A percentile compares a stretch with the other conserved stretches of the same genome.
phyloP scores from a whole-genome alignment of 352 stramenopile genomes.

The Globisporangium uncinulatum region DNA sequence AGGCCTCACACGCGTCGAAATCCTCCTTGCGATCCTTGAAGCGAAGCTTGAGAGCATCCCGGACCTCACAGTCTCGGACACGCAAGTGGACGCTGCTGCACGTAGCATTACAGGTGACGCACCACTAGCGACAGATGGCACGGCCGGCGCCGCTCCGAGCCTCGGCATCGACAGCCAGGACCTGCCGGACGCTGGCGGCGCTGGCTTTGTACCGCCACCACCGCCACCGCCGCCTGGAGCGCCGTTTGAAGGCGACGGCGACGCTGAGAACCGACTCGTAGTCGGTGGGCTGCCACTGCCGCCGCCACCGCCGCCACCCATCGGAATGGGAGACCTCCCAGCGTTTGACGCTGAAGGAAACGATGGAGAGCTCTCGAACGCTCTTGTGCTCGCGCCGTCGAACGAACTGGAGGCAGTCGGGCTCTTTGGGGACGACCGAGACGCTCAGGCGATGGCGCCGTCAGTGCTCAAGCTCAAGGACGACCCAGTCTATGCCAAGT shows the following conservation, averaged over 20 bases:
- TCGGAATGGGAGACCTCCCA: constrained; percentile 12
- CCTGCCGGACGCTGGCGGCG: constrained; percentile 40
- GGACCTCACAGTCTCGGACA: constrained; percentile 66
- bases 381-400: constrained; percentile 25
- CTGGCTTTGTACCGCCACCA: constrained; percentile 29
- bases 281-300: constrained; percentile 17
- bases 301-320: constrained; percentile 22
- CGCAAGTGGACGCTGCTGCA: constrained; percentile 37
- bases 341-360: constrained; percentile 18
- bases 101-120: constrained; percentile 20
- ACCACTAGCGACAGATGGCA: not conserved
- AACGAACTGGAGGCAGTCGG: constrained; percentile 13
- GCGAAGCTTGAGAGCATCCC: constrained; percentile 83
- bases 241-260: not conserved
- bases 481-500: constrained; percentile 74
- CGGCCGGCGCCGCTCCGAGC: not conserved
- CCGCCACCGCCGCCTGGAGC: constrained; percentile 31
- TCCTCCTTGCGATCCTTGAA: constrained; percentile 78
- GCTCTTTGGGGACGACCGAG: constrained; percentile 21
- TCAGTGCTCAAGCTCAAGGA: constrained; percentile 79
- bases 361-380: constrained; percentile 14
- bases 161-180: constrained; percentile 68
- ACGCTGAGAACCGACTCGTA: constrained; percentile 16
- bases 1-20: constrained; percentile 78
- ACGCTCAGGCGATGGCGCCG: constrained; percentile 14